A percentile compares a stretch with the other conserved stretches of the same genome.
Evolutionary conservation across 148 eudicot species (phyloP).

Genomic region (Diospyros kaki): DNA sequence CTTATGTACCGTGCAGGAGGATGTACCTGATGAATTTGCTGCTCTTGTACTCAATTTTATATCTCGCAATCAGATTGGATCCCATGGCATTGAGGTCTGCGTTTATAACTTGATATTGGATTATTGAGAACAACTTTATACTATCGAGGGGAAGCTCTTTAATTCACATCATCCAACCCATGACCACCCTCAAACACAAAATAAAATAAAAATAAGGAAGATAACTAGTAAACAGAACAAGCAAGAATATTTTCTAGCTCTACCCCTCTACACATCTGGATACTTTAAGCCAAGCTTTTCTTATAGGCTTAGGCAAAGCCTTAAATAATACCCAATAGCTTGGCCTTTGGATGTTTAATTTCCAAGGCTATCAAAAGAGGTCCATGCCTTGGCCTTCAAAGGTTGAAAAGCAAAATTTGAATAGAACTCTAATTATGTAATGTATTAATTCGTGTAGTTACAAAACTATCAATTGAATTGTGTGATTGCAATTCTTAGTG

Average conservation of each 20-base stretch:
- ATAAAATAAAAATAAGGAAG: no score
- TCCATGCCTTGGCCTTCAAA: no score
- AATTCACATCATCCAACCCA: not conserved
- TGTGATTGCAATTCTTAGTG: no score
- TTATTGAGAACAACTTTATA: not conserved
- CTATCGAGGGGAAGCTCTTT: not conserved
- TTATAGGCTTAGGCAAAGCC: no score
- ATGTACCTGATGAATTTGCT: slow-evolving; percentile 88
- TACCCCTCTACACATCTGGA: not conserved
- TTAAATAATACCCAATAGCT: no score
- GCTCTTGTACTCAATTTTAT: slow-evolving; percentile 66
- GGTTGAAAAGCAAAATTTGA: no score
- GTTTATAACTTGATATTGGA: slow-evolving; percentile 3
- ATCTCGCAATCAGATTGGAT: slow-evolving; percentile 79
- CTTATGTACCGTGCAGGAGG: slow-evolving; percentile 54
- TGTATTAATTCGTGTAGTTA: no score
- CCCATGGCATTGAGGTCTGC: slow-evolving; percentile 82
- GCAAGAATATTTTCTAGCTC: not conserved
- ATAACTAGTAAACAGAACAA: not conserved
- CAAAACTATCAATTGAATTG: no score
- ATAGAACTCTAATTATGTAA: no score
- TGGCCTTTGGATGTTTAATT: no score
- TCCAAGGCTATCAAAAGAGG: no score
- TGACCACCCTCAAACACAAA: not conserved
- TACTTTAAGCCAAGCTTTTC: no score